phyloP scores from a whole-genome alignment of 2,329 filamentous ascomycete genomes.

The Fusarium tjaetaba region DNA sequence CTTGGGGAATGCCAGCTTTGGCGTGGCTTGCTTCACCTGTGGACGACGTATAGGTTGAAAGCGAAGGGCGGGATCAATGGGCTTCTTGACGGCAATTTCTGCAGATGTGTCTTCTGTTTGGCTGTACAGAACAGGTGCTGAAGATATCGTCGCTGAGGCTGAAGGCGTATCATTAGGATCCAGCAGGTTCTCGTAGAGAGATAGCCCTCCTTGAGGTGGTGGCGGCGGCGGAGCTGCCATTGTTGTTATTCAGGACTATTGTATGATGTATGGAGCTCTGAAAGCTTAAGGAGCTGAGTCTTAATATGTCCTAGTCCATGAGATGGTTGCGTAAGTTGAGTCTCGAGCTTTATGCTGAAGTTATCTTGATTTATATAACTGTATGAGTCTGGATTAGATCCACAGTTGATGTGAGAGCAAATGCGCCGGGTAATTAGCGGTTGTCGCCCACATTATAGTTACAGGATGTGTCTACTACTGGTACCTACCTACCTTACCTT shows the following conservation, averaged over 20 bases:
- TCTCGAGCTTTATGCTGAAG: background rate
- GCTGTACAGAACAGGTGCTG: conserved; percentile 78
- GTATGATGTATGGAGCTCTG: background rate
- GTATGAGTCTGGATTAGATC: background rate
- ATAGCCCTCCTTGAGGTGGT: conserved; percentile 65
- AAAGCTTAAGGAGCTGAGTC: background rate
- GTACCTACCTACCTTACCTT: no score
- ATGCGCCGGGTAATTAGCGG: conserved; percentile 48
- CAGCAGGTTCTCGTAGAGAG: conserved; percentile 86
- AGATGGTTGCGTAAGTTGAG: background rate
- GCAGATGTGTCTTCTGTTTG: conserved; percentile 57
- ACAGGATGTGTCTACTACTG: background rate
- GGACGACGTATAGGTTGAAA: conserved; percentile 89
- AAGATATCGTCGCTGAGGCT: conserved; percentile 74
- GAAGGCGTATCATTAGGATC: conserved; percentile 63
- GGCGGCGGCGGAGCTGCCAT: conserved; percentile 47
- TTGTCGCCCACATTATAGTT: background rate
- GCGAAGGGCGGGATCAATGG: conserved; percentile 70
- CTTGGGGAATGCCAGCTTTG: conserved; percentile 70
- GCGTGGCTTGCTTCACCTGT: conserved; percentile 66
- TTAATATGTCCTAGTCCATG: background rate
- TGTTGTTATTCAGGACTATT: background rate
- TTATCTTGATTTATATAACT: background rate
- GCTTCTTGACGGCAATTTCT: conserved; percentile 68
- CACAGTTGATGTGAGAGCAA: background rate